Evolutionary conservation across 352 stramenopile genomes (phyloP), one percentile per base, ranked within the genome.

Genomic region (Pythium guiyangense): DNA sequence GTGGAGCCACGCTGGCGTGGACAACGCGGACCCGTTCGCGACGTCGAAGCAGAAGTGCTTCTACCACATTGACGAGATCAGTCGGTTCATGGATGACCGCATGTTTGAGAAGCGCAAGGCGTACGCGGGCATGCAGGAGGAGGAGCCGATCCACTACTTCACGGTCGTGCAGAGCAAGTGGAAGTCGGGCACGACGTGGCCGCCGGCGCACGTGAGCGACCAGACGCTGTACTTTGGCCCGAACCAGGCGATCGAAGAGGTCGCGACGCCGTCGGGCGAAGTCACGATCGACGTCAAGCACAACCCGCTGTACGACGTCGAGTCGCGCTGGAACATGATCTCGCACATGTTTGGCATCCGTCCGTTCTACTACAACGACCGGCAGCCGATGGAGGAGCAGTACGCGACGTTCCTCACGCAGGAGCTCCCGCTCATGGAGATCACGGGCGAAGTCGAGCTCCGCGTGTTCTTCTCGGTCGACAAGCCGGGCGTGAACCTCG

Each of bases 11-110:
- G 79, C 74, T 9, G 82, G 82, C 59, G 81, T 91, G 15, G 84
- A 93, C 64, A 93, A 91, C 59, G 63, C 69, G 6, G 84, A 93
- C 42, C 84, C 84, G 44, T 93, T 90, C 55, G 84, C 80, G 12
- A 59, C 69, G 59, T 87, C 79, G 20, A 93, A 93, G 71, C 80
- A 90, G 27, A 90, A 90, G 57, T 93, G 84, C 60, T 93, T 91
- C 57, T 90, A 83, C 55, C 80, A 90, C 62, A 55, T 93, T 49
- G 79, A 90, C 49, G 80, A 93, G 64, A 85, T 93, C 63, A 89
- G 75, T 48, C 80, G 84, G 47, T 93, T 90, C 75, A 85, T 93
- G 50, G 84, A 93, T 55, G 72, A 87, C 70, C 84, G 91, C 65
- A 65, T 88, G 62, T 93, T 86, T 67, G 47, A 57, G 20, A 83